Conservation (phyloP, 75 land plant species). For the Cunninghamia lanceolata region DNA sequence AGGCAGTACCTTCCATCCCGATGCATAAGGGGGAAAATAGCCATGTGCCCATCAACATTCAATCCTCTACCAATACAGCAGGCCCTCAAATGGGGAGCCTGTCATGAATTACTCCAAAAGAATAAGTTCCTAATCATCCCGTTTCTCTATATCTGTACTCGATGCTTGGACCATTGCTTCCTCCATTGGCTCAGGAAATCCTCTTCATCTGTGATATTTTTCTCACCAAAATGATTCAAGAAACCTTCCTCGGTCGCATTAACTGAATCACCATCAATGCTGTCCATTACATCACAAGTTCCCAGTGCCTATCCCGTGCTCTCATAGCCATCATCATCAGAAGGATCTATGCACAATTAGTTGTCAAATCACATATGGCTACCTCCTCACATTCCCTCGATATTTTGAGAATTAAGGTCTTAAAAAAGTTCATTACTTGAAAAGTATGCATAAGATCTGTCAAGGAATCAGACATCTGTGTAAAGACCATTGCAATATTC, state of each 20-base stretch:
- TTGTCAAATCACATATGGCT: slow-evolving; percentile 25
- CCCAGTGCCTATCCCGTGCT: slow-evolving; percentile 32
- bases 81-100: slow-evolving; percentile 47
- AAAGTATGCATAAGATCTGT: slow-evolving; percentile 99
- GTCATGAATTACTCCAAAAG: slow-evolving; percentile 23
- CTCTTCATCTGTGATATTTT: slow-evolving; percentile 15
- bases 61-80: slow-evolving; percentile 12
- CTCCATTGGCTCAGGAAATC: slow-evolving; percentile 55
- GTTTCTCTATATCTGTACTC: slow-evolving; percentile 19
- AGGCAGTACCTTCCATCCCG: neutral
- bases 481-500: slow-evolving; percentile 98
- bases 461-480: slow-evolving; percentile 99
- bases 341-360: slow-evolving; percentile 19
- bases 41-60: neutral
- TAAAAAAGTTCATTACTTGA: too few species aligned
- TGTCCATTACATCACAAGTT: slow-evolving; percentile 25
- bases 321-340: slow-evolving; percentile 41
- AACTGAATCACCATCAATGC: slow-evolving; percentile 25
- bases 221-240: slow-evolving; percentile 35
- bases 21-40: too few species aligned
- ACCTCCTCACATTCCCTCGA: too few species aligned
- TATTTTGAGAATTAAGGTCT: too few species aligned
- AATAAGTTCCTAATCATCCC: slow-evolving; percentile 16
- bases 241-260: slow-evolving; percentile 51
- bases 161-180: slow-evolving; percentile 15